Evolutionary conservation across 371 early-diverging fungal genomes (phyloP), one percentile per base, ranked within the genome.

Genomic region (Coemansia linderi): DNA sequence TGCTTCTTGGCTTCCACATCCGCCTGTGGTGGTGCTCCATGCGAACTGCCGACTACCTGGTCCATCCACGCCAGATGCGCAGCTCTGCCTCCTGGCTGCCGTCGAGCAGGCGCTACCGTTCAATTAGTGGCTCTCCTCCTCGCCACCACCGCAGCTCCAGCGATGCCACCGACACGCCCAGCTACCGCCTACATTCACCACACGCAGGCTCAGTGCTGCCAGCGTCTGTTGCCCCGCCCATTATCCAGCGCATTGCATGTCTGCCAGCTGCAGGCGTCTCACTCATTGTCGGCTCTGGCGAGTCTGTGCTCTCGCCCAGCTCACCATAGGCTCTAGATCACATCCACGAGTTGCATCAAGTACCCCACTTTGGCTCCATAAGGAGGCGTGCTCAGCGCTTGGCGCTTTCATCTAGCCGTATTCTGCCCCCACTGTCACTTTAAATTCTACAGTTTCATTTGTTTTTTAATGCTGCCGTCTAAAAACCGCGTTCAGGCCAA

Each of bases 21-120:
- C 76, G 66, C 59, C 36, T 72, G 33, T 63, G 73, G 69, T 68
- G 65, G 62, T 43, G 48, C 38, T 50, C 59, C 59, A 65, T 72
- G 69, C 69, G 66, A 38, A 68, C 76, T 2, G 63, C 67, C 4
- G 75, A 75, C 31, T 72, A 71, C 22, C 64, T 68, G 41, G 62
- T 61, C 8, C 57, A 56, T n/a, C 58, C 72, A 27, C 68, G 46
- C 19, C 37, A 29, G 38, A 61, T 63, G 52, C 66, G 63, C 24
- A 37, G 56, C 24, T 43, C 39, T n/a, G 15, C 54, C 17, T 66
- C 71, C 12, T 66, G 66, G 63, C 59, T 59, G 44, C 64, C 29
- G 29, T 44, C 60, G 29, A 46, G 64, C 17, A 61, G 64, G 36
- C 71, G 71, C 27, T 71, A 74, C 24, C 59, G 75, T 38, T 59